Conservation (phyloP, 257 asterid species). For the Nicotiana noctiflora region DNA sequence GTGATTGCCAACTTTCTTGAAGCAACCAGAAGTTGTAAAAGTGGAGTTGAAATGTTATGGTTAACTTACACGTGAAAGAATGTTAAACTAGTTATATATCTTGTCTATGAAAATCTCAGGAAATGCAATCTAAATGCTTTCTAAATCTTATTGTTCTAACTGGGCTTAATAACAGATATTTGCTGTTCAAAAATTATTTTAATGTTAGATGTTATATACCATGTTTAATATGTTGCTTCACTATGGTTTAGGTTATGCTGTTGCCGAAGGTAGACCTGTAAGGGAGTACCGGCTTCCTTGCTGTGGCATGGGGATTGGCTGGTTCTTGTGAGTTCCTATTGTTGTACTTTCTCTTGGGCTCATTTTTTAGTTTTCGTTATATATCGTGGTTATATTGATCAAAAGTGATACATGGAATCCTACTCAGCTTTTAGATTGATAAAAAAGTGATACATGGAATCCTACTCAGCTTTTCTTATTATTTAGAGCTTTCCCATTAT, state of each 20-base stretch:
- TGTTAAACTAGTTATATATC: background rate
- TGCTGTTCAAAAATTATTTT: background rate
- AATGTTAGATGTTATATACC: background rate
- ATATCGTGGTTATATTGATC: background rate
- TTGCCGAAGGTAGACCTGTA: conserved; percentile 38
- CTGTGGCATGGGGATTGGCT: conserved; percentile 88
- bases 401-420: no score
- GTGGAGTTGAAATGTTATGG: background rate
- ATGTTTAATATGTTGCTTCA: background rate
- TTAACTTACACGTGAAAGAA: background rate
- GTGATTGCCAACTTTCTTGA: background rate
- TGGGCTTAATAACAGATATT: background rate
- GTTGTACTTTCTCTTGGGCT: background rate
- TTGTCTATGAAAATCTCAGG: background rate
- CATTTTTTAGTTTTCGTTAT: background rate
- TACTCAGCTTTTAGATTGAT: no score
- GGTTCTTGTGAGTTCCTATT: conserved; percentile 71
- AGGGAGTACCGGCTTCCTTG: conserved; percentile 78
- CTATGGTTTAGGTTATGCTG: conserved; percentile 47
- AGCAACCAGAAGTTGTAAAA: background rate
- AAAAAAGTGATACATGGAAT: background rate
- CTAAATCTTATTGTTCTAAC: background rate
- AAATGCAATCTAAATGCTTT: background rate
- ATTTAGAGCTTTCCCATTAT: background rate
- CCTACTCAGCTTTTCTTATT: background rate